Base-by-base conservation (phyloP, 352 stramenopile genomes). In the Globisporangium apiculatum region DNA sequence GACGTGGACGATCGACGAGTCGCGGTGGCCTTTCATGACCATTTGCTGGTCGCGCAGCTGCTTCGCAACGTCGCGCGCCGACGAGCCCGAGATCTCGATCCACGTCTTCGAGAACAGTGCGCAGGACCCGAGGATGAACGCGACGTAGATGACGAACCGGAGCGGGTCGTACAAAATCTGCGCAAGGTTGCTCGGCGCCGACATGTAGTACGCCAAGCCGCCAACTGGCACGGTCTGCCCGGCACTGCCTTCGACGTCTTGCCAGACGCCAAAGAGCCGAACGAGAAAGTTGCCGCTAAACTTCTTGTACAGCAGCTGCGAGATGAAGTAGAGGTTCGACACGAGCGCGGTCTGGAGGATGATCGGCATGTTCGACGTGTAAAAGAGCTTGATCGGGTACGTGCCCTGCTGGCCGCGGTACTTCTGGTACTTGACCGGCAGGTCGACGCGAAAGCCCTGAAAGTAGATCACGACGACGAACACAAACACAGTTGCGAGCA, bases 281-380 rank as follows among this genome's bases (percentile, higher is more conserved):
- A 99, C 96, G 17, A 99, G 81, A 60, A 99, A 96, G 82, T 99
- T 99, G 64, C 93, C 96, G 57, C 92, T 96, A 62, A 98, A 99
- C 71, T 97, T 97, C 76, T 98, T 99, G 91, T 98, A 99, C 15
- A 99, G 79, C 35, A 99, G 77, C 83, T 99, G 97, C 69, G 91
- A 98, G 64, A 99, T 94, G 80, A 99, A 99, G 89, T 99, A 99
- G 50, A 99, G 73, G 85, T 99, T 99, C 64, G 91, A 98, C 48
- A 99, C 96, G 50, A 99, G 85, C 15, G 97, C 97, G 9, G 97
- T 99, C 79, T 99, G 96, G 47, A 99, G 78, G 62, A 99, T 99
- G 76, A 99, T 99, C 53, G 97, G 97, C 96, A 99, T 99, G 92
- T 99, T 99, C 62, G 94, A 99, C 52, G 97, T 99, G 92, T 99